Evolutionary conservation across 2,329 filamentous ascomycete species (phyloP).

Genomic region (Pezicula rhizophila): DNA sequence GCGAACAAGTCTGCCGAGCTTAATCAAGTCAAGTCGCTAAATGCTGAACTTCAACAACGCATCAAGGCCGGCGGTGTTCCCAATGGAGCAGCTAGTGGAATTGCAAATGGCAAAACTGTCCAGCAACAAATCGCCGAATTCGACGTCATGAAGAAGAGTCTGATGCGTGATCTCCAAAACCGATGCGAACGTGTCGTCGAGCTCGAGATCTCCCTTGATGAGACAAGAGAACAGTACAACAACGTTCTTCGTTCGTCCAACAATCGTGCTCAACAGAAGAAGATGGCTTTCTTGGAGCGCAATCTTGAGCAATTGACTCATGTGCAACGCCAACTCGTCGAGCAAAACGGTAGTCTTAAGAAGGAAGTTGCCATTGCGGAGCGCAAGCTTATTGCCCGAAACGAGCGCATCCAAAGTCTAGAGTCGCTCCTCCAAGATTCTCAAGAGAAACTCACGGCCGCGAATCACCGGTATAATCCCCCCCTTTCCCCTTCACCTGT

Average conservation of each 20-base stretch:
- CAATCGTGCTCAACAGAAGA: slow-evolving; percentile 98
- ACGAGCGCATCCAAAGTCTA: slow-evolving; percentile 92
- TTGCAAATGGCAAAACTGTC: slow-evolving; percentile 80
- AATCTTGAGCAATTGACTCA: slow-evolving; percentile 97
- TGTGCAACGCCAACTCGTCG: slow-evolving; percentile 93
- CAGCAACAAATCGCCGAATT: slow-evolving; percentile 98
- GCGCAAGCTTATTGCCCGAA: slow-evolving; percentile 90
- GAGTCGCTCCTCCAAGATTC: slow-evolving; percentile 91
- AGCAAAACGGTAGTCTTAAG: slow-evolving; percentile 95
- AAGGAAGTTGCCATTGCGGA: slow-evolving; percentile 99
- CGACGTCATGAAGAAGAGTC: slow-evolving; percentile 98
- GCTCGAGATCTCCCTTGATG: slow-evolving; percentile 93
- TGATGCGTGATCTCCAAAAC: slow-evolving; percentile 98
- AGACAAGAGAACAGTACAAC: slow-evolving; percentile 98
- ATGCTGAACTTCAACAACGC: slow-evolving; percentile 73
- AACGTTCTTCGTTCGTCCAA: slow-evolving; percentile 95
- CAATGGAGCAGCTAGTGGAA: slow-evolving; percentile 49
- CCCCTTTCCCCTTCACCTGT: slow-evolving; percentile 8
- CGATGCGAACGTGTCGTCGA: slow-evolving; percentile 96
- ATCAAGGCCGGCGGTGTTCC: slow-evolving; percentile 59
- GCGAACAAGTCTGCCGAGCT: slow-evolving; percentile 76
- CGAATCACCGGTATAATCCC: slow-evolving; percentile 82
- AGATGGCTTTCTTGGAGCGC: slow-evolving; percentile 98
- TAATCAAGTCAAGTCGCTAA: slow-evolving; percentile 68
- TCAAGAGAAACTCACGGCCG: slow-evolving; percentile 95